Percentiles rank a stretch among this genome's conserved stretches.
Conservation (phyloP, 768 basidiomycete genomes). For the Baorangia bicolor region DNA sequence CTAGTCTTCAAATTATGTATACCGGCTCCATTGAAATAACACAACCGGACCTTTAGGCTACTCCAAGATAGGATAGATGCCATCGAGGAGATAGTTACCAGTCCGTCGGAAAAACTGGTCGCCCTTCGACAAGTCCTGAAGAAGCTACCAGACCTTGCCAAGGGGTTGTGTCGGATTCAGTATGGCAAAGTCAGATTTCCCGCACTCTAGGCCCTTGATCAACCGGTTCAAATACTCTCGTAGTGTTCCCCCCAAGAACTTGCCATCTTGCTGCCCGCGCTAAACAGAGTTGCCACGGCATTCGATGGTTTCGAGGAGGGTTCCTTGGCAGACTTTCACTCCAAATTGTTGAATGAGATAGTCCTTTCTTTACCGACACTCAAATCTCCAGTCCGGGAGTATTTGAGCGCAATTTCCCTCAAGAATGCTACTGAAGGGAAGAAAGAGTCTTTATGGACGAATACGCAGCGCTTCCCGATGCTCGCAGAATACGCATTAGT, state of each 20-base stretch:
- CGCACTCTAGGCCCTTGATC: background rate
- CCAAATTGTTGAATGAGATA: conserved; percentile 67
- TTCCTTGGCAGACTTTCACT: conserved; percentile 56
- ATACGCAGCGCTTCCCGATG: conserved; percentile 48
- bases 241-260: conserved; percentile 87
- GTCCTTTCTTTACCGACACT: conserved; percentile 67
- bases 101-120: conserved; percentile 59
- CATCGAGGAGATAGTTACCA: conserved; percentile 75
- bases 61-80: conserved; percentile 80
- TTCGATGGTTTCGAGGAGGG: conserved; percentile 51
- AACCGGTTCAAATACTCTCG: background rate
- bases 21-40: background rate
- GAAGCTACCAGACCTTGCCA: conserved; percentile 83
- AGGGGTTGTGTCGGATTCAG: conserved; percentile 84
- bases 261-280: conserved; percentile 68
- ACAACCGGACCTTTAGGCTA: conserved; percentile 43
- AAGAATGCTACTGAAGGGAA: conserved; percentile 63
- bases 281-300: conserved; percentile 64
- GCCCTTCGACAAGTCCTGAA: conserved; percentile 68
- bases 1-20: conserved; percentile 32
- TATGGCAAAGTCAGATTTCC: conserved; percentile 74
- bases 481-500: conserved; percentile 65
- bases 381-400: conserved; percentile 47
- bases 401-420: conserved; percentile 57
- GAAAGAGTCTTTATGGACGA: conserved; percentile 70